These are phyloP conservation scores for Neurospora discreta DNA, from an alignment of 495 filamentous ascomycete species.

Conservation along the genomic window DNA sequence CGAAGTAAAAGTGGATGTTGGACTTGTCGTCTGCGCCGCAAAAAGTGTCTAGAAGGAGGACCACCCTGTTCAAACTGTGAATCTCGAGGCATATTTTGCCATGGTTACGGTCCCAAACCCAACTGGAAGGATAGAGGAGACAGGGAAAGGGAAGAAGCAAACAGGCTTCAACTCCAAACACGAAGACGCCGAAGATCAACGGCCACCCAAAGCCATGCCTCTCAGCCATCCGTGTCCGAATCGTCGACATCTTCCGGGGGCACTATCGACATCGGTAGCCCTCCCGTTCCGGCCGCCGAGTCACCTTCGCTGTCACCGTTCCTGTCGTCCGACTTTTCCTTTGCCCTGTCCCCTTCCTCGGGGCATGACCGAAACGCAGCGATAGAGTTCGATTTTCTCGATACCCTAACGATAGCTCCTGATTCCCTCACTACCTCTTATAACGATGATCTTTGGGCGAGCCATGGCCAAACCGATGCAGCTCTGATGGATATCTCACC, in stretches of 20 bases:
- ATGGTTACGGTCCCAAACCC: slow-evolving; percentile 23
- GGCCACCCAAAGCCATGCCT: neutral
- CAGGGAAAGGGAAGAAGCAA: slow-evolving; percentile 13
- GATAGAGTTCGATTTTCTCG: neutral
- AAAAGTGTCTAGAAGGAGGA: slow-evolving; percentile 30
- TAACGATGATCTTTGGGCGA: neutral
- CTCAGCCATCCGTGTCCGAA: neutral
- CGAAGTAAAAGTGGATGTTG: slow-evolving; percentile 22
- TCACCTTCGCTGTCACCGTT: neutral
- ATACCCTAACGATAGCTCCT: neutral
- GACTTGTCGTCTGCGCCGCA: slow-evolving; percentile 32
- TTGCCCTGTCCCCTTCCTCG: neutral
- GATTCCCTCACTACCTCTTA: neutral
- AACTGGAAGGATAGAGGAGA: slow-evolving; percentile 26
- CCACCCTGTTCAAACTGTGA: slow-evolving; percentile 22
- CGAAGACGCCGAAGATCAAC: slow-evolving; percentile 1
- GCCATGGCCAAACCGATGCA: neutral
- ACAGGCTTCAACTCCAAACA: slow-evolving; percentile 2
- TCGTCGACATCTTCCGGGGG: neutral
- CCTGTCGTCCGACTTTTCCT: neutral
- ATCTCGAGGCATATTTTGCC: slow-evolving; percentile 22
- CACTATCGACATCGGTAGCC: neutral
- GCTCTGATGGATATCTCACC: neutral
- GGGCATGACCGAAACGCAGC: neutral
- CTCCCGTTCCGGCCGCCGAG: neutral